Percentiles rank a stretch among this genome's conserved stretches.
These are phyloP conservation scores for Dryas integrifolia DNA, from an alignment of 331 rosid species.

Conservation along the genomic window DNA sequence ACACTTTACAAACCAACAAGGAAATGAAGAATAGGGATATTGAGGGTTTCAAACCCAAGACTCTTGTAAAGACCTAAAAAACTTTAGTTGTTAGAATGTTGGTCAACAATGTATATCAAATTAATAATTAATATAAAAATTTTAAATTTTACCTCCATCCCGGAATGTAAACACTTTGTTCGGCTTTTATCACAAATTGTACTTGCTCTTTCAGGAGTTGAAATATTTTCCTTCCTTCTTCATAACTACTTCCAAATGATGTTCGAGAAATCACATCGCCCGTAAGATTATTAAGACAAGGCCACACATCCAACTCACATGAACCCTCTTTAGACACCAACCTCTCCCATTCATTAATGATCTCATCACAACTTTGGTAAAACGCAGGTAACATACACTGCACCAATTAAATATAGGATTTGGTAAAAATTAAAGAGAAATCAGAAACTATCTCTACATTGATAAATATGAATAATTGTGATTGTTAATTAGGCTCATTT, in stretches of 20 bases:
- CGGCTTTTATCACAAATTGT: background rate
- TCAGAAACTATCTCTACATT: too few species aligned
- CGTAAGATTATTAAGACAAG: slow-evolving; percentile 27
- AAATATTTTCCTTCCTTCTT: slow-evolving; percentile 36
- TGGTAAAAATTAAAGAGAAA: background rate
- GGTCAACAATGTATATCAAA: too few species aligned
- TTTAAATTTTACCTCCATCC: slow-evolving; percentile 39
- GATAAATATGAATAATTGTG: too few species aligned
- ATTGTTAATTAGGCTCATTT: too few species aligned
- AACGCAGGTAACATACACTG: slow-evolving; percentile 29
- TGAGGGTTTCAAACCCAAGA: too few species aligned
- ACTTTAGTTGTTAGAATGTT: too few species aligned
- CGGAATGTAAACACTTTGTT: slow-evolving; percentile 23
- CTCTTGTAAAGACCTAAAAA: too few species aligned
- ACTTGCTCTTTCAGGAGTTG: slow-evolving; percentile 27
- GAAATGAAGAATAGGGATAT: too few species aligned
- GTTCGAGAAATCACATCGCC: slow-evolving; percentile 38
- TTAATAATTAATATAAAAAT: too few species aligned
- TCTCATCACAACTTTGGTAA: slow-evolving; percentile 19
- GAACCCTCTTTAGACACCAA: slow-evolving; percentile 11
- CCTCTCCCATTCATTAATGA: slow-evolving; percentile 30
- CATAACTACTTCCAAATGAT: slow-evolving; percentile 42
- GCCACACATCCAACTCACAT: slow-evolving; percentile 34
- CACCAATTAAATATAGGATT: too few species aligned
- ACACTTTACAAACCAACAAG: too few species aligned